A percentile compares a stretch with the other conserved stretches of the same genome.
Evolutionary conservation across 2,329 filamentous ascomycete genomes (phyloP).

Genomic region (Colletotrichum cereale): DNA sequence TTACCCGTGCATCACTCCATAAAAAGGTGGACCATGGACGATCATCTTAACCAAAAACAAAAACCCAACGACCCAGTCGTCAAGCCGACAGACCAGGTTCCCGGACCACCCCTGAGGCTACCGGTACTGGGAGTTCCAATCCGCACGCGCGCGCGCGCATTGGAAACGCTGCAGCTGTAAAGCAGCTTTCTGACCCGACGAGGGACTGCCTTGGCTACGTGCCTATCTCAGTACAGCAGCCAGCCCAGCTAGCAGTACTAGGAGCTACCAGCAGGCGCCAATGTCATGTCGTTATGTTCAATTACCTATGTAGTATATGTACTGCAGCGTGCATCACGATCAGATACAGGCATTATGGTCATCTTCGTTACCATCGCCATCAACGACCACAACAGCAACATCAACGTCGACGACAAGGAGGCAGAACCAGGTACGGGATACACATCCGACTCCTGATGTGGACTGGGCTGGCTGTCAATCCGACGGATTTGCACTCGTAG

Average conservation of each 20-base stretch:
- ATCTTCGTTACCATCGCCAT: neutral
- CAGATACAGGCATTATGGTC: constrained; percentile 1
- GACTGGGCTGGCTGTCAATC: neutral
- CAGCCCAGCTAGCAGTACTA: neutral
- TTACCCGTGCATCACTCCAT: neutral
- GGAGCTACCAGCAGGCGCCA: neutral
- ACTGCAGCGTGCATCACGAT: constrained; percentile 15
- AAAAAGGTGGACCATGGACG: neutral
- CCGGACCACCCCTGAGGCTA: neutral
- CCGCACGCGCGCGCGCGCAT: constrained; percentile 12
- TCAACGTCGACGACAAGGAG: neutral
- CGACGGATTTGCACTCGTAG: neutral
- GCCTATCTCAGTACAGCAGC: neutral
- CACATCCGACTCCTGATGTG: neutral
- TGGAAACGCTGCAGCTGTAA: constrained; percentile 10
- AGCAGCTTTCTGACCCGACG: neutral
- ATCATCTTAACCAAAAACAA: constrained; percentile 1
- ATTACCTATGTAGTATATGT: neutral
- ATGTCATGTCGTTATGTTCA: neutral
- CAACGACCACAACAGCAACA: neutral
- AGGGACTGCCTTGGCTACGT: no score
- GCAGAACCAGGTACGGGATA: neutral
- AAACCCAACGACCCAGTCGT: neutral
- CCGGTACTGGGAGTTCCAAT: neutral
- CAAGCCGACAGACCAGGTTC: neutral